These are phyloP conservation scores for Solanum stenotomum DNA, from an alignment of 257 asterid species.

Conservation along the genomic window DNA sequence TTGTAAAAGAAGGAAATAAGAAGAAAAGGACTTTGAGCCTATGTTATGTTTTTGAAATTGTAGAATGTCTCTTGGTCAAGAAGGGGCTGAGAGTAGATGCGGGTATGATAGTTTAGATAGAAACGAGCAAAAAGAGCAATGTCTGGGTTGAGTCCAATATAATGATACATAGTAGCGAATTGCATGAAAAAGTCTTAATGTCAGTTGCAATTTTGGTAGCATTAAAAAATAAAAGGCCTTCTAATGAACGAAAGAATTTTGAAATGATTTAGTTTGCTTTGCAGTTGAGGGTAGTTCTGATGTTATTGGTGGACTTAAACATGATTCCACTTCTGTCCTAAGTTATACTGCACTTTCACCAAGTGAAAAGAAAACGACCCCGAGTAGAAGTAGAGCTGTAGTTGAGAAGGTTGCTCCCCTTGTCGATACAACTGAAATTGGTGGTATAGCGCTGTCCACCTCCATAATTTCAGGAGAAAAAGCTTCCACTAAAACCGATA, in stretches of 20 bases:
- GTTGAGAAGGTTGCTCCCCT: constrained; percentile 18
- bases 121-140: not conserved
- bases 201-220: not conserved
- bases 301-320: constrained; percentile 23
- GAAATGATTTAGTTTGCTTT: constrained; percentile 5
- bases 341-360: constrained; percentile 21
- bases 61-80: not conserved
- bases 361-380: constrained; percentile 19
- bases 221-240: not conserved
- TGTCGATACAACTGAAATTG: not conserved
- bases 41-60: not conserved
- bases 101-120: not conserved
- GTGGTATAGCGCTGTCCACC: constrained; percentile 1
- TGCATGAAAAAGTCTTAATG: not conserved
- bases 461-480: constrained; percentile 22
- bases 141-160: not conserved
- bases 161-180: not conserved
- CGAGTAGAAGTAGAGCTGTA: constrained; percentile 7
- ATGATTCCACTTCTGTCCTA: constrained; percentile 16
- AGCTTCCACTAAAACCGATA: constrained; percentile 36
- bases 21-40: not conserved
- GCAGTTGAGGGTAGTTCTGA: constrained; percentile 37
- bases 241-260: not conserved
- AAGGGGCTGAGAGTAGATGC: not conserved
- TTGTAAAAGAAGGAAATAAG: not conserved